Percentiles rank a stretch among this genome's conserved stretches.
These are phyloP conservation scores for Wickerhamomyces strasburgensis DNA, from an alignment of 805 yeast genomes.

Conservation along the genomic window DNA sequence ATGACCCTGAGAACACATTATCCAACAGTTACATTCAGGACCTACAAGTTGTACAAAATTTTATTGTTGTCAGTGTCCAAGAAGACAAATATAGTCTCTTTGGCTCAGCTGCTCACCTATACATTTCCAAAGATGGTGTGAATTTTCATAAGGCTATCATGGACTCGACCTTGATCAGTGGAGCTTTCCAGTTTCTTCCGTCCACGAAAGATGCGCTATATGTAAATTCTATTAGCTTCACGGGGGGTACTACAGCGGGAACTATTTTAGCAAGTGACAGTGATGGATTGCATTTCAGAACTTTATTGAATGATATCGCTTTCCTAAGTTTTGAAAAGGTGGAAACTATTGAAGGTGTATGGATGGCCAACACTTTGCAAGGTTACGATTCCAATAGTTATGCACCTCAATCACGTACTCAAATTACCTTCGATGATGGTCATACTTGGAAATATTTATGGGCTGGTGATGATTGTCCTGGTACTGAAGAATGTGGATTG, in stretches of 20 bases:
- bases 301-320: constrained; percentile 32
- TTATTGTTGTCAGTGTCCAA: constrained; percentile 31
- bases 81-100: constrained; percentile 15
- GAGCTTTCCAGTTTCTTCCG: constrained; percentile 26
- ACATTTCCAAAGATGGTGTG: constrained; percentile 30
- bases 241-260: constrained; percentile 21
- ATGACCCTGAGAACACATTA: constrained; percentile 27
- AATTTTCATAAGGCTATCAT: constrained; percentile 32
- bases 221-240: constrained; percentile 28
- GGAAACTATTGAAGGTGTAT: constrained; percentile 59
- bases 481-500: constrained; percentile 29
- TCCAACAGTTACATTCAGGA: constrained; percentile 29
- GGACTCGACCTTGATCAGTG: constrained; percentile 16
- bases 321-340: constrained; percentile 34
- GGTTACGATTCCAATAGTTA: constrained; percentile 15
- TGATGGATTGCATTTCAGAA: constrained; percentile 48
- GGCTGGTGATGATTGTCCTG: constrained; percentile 25
- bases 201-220: constrained; percentile 39
- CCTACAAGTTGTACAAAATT: constrained; percentile 27
- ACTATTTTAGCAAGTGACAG: constrained; percentile 35
- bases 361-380: constrained; percentile 43
- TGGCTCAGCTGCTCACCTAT: constrained; percentile 21
- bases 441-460: constrained; percentile 30
- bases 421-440: constrained; percentile 38
- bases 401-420: constrained; percentile 24